Conservation (phyloP, 176 grass and related monocot species). For the Musa schizocarpa region DNA sequence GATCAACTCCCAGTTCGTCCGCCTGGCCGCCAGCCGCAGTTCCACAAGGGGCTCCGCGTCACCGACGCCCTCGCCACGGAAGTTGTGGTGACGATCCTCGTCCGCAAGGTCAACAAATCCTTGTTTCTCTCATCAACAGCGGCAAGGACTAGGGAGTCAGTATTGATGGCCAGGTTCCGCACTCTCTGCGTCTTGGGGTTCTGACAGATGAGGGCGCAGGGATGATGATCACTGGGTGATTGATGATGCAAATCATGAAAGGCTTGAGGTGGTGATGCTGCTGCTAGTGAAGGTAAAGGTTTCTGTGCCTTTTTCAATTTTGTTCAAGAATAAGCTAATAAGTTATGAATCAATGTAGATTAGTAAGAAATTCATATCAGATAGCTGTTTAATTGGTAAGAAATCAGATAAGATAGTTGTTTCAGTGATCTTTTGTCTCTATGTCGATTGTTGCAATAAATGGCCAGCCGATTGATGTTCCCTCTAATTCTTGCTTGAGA, state of each 20-base stretch:
- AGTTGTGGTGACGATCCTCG: constrained; percentile 81
- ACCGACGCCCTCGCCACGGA: constrained; percentile 70
- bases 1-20: constrained; percentile 63
- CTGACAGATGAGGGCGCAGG: constrained; percentile 77
- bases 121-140: constrained; percentile 69
- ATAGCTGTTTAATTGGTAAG: no score
- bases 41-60: constrained; percentile 62
- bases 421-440: no score
- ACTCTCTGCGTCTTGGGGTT: constrained; percentile 74
- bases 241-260: background rate
- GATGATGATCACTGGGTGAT: constrained; percentile 71
- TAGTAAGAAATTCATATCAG: background rate
- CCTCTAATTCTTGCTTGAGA: no score
- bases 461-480: no score
- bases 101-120: constrained; percentile 80
- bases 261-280: background rate
- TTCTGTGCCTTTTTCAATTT: background rate
- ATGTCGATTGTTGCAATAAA: no score
- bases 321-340: background rate
- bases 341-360: background rate
- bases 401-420: no score
- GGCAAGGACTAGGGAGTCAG: constrained; percentile 18
- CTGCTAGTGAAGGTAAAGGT: background rate
- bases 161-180: constrained; percentile 66
- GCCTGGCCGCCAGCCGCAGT: constrained; percentile 51